phyloP scores from a whole-genome alignment of 2,329 filamentous ascomycete species.

The Diaporthe batatas region DNA sequence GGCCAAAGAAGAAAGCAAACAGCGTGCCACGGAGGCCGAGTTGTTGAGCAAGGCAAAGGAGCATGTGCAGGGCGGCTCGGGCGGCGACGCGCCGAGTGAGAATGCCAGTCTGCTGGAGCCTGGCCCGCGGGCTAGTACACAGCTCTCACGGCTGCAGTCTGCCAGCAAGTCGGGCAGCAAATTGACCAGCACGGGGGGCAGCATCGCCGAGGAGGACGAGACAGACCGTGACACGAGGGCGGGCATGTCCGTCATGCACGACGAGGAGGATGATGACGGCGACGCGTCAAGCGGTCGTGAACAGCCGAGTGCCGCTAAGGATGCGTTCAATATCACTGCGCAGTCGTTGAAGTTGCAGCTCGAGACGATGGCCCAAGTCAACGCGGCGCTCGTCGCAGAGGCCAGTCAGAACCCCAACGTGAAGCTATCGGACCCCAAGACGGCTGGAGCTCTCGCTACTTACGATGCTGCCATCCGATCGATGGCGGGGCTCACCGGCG shows the following conservation, averaged over 20 bases:
- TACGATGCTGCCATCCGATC: constrained; percentile 93
- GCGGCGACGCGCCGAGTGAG: constrained; percentile 64
- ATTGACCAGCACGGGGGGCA: constrained; percentile 61
- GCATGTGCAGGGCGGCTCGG: constrained; percentile 63
- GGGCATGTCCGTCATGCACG: constrained; percentile 54
- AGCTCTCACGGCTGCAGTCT: constrained; percentile 59
- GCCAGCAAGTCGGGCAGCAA: constrained; percentile 51
- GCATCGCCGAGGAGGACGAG: constrained; percentile 65
- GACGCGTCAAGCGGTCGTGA: constrained; percentile 87
- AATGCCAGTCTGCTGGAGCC: constrained; percentile 64
- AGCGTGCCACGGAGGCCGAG: constrained; percentile 81
- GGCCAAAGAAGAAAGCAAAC: constrained; percentile 87
- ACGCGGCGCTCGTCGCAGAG: constrained; percentile 82
- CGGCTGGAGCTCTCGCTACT: constrained; percentile 82
- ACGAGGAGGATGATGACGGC: constrained; percentile 80
- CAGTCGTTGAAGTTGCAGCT: constrained; percentile 95
- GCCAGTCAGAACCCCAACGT: constrained; percentile 76
- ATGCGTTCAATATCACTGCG: constrained; percentile 96
- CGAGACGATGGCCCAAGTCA: constrained; percentile 89
- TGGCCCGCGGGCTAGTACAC: constrained; percentile 57
- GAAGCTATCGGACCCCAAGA: constrained; percentile 80
- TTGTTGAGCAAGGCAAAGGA: constrained; percentile 82
- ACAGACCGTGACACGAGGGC: constrained; percentile 42
- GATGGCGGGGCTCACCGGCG: constrained; percentile 84
- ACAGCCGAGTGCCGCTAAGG: constrained; percentile 80